These are phyloP conservation scores for Macrocystidia cucumis DNA, from an alignment of 1,284 basidiomycete genomes.

Conservation along the genomic window DNA sequence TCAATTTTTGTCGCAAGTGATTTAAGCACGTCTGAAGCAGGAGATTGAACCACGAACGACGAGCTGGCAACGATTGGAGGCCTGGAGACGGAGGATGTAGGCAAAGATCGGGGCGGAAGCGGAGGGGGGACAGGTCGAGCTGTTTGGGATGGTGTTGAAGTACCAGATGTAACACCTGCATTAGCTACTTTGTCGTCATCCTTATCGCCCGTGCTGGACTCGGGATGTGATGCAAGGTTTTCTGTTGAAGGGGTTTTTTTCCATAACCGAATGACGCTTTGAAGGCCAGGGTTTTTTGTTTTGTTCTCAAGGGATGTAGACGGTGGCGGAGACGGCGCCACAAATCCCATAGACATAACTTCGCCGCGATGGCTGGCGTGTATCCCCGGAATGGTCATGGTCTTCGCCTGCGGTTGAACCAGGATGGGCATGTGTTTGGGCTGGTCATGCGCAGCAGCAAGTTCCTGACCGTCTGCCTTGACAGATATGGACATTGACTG, in stretches of 20 bases:
- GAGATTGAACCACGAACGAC: slow-evolving; percentile 18
- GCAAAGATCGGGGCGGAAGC: slow-evolving; percentile 47
- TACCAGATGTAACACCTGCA: slow-evolving; percentile 8
- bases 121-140: slow-evolving; percentile 41
- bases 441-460: slow-evolving; percentile 11
- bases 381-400: slow-evolving; percentile 76
- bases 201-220: slow-evolving; percentile 2
- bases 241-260: slow-evolving; percentile 36
- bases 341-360: slow-evolving; percentile 71
- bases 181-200: slow-evolving; percentile 21
- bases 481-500: too few relatives aligned
- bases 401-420: slow-evolving; percentile 65
- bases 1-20: slow-evolving; percentile 39
- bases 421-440: slow-evolving; percentile 37
- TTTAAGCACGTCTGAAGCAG: slow-evolving; percentile 47
- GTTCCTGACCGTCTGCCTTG: slow-evolving; percentile 9
- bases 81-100: slow-evolving; percentile 17
- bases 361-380: slow-evolving; percentile 73
- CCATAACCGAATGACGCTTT: slow-evolving; percentile 65
- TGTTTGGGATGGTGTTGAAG: slow-evolving; percentile 13
- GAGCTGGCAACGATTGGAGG: slow-evolving; percentile 21
- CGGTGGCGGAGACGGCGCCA: slow-evolving; percentile 38
- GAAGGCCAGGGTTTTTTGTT: slow-evolving; percentile 43
- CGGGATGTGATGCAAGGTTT: slow-evolving; percentile 7
- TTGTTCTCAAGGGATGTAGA: slow-evolving; percentile 30